Evolutionary conservation across 805 yeast genomes (phyloP).

Genomic region (Monosporozyma solicola): DNA sequence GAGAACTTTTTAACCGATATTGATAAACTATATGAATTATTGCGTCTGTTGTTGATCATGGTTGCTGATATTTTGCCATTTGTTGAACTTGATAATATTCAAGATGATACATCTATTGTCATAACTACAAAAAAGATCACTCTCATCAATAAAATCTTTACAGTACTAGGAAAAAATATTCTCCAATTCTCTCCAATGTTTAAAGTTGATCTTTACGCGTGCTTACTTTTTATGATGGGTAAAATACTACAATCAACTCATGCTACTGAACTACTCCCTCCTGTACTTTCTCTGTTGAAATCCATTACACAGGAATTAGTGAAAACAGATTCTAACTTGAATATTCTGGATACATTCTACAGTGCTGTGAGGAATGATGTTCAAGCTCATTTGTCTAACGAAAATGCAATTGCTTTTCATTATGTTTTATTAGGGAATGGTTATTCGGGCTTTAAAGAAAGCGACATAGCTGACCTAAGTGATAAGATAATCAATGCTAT

Average conservation of each 20-base stretch:
- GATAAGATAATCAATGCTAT: constrained; percentile 32
- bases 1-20: constrained; percentile 47
- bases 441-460: constrained; percentile 24
- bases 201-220: constrained; percentile 60
- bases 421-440: constrained; percentile 35
- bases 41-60: constrained; percentile 60
- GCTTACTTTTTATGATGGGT: constrained; percentile 56
- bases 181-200: constrained; percentile 58
- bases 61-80: constrained; percentile 54
- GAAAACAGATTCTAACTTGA: constrained; percentile 20
- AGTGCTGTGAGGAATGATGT: constrained; percentile 26
- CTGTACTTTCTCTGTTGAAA: constrained; percentile 44
- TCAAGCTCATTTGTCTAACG: constrained; percentile 16
- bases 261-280: constrained; percentile 40
- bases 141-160: constrained; percentile 41
- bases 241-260: constrained; percentile 40
- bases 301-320: constrained; percentile 32
- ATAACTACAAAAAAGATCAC: constrained; percentile 28
- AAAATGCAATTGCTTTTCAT: constrained; percentile 36
- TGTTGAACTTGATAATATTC: constrained; percentile 36
- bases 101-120: neutral
- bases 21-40: constrained; percentile 74
- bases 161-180: constrained; percentile 52
- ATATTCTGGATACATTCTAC: constrained; percentile 32
- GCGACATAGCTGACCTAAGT: constrained; percentile 33